Percentiles rank a stretch among this genome's conserved stretches.
phyloP scores from a whole-genome alignment of 495 filamentous ascomycete genomes.

The Viridothelium virens region DNA sequence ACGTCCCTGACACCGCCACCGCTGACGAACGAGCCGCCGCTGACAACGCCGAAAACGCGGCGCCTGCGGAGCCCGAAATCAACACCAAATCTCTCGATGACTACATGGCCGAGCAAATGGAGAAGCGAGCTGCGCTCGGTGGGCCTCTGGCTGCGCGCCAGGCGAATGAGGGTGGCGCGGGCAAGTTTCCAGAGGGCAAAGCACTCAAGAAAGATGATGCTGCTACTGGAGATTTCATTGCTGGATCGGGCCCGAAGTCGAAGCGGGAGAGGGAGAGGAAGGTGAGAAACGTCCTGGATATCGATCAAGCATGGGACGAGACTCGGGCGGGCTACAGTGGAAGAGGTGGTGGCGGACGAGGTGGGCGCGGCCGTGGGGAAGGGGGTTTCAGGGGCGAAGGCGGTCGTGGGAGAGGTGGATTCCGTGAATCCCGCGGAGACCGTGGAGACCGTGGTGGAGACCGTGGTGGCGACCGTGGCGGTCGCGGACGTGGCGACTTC shows the following conservation, averaged over 20 bases:
- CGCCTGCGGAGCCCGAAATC: slow-evolving; percentile 61
- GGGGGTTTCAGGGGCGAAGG: slow-evolving; percentile 38
- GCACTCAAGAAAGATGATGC: slow-evolving; percentile 62
- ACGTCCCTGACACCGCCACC: slow-evolving; percentile 33
- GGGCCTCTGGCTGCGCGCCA: slow-evolving; percentile 60
- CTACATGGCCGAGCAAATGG: slow-evolving; percentile 79
- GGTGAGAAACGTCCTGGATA: slow-evolving; percentile 78
- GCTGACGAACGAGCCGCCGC: slow-evolving; percentile 38
- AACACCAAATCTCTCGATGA: slow-evolving; percentile 81
- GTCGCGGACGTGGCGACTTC: slow-evolving; percentile 31
- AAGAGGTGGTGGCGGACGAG: slow-evolving; percentile 34
- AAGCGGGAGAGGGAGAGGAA: slow-evolving; percentile 87
- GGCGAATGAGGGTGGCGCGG: slow-evolving; percentile 83
- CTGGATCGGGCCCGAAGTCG: slow-evolving; percentile 66
- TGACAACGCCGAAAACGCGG: slow-evolving; percentile 28
- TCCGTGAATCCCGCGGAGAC: slow-evolving; percentile 34
- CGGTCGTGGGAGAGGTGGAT: slow-evolving; percentile 35
- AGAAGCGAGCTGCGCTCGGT: slow-evolving; percentile 70
- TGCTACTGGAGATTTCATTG: slow-evolving; percentile 62
- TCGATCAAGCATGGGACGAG: slow-evolving; percentile 76
- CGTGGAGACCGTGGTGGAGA: slow-evolving; percentile 33
- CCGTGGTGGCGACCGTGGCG: slow-evolving; percentile 33
- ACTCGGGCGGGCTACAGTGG: slow-evolving; percentile 21
- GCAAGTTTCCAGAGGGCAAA: slow-evolving; percentile 82
- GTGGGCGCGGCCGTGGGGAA: slow-evolving; percentile 25